These are phyloP conservation scores for Leccinum fuscescens DNA, from an alignment of 1,284 basidiomycete genomes.

Conservation along the genomic window DNA sequence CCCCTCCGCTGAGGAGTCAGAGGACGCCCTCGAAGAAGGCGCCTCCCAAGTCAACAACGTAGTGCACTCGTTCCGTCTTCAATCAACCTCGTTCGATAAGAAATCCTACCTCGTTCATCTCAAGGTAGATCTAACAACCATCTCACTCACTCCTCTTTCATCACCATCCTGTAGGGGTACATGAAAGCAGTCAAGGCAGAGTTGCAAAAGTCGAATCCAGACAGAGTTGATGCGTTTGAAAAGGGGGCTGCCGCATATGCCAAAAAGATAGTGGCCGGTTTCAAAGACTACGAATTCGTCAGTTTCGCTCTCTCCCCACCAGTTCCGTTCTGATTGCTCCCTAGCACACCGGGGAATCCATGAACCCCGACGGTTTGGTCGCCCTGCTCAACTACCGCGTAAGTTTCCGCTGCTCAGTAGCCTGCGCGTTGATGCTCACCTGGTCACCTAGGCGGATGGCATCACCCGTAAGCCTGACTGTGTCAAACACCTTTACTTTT, in stretches of 20 bases:
- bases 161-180: conserved; percentile 50
- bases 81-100: conserved; percentile 87
- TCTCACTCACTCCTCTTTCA: not conserved
- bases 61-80: conserved; percentile 90
- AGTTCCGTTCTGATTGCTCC: conserved; percentile 14
- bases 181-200: conserved; percentile 79
- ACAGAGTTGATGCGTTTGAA: conserved; percentile 80
- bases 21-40: conserved; percentile 84
- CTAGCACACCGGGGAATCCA: conserved; percentile 83
- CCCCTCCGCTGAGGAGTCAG: conserved; percentile 87
- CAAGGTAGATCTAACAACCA: conserved; percentile 54
- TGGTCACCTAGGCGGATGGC: conserved; percentile 56
- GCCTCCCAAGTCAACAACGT: conserved; percentile 85
- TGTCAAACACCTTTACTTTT: not conserved
- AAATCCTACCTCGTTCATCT: conserved; percentile 85
- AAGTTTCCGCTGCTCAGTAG: conserved; percentile 24
- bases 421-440: conserved; percentile 9
- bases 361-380: conserved; percentile 90
- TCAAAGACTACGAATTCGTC: conserved; percentile 90
- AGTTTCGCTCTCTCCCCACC: conserved; percentile 24
- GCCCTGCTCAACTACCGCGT: conserved; percentile 84
- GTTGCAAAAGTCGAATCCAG: conserved; percentile 60
- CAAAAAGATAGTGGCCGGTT: conserved; percentile 88
- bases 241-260: conserved; percentile 74
- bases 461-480: conserved; percentile 60